Percentiles rank a stretch among this genome's conserved stretches.
Conservation (phyloP, 108 stramenopile species). For the Nannochloropsis gaditana region DNA sequence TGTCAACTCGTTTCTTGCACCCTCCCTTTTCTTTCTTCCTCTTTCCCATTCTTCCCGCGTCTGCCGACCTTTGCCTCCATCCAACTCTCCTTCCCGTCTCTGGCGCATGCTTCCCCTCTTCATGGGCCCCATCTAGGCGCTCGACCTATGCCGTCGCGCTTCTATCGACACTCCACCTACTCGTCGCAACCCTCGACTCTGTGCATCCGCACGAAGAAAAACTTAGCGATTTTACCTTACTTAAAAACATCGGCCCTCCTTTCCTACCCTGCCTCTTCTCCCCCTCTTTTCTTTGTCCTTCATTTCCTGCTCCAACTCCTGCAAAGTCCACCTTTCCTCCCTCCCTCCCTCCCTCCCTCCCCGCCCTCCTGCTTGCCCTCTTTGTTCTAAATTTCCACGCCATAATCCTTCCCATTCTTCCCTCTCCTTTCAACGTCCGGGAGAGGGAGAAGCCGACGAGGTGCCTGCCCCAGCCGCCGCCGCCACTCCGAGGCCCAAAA, state of each 20-base stretch:
- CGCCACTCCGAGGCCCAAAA: background rate
- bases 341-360: slow-evolving; percentile 12
- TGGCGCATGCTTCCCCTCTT: background rate
- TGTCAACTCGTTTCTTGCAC: background rate
- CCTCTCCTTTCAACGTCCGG: background rate
- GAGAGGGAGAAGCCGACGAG: background rate
- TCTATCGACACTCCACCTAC: too few relatives aligned
- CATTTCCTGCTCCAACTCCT: background rate
- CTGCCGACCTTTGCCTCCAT: background rate
- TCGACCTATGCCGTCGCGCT: too few relatives aligned
- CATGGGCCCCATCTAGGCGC: background rate
- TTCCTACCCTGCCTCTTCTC: too few relatives aligned
- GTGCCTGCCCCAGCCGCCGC: background rate
- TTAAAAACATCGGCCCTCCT: too few relatives aligned
- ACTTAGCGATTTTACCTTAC: too few relatives aligned
- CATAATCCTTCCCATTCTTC: too few relatives aligned
- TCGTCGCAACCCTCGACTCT: too few relatives aligned
- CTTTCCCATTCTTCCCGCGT: background rate
- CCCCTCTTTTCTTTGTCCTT: too few relatives aligned
- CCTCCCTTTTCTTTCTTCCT: background rate
- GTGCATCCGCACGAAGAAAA: too few relatives aligned
- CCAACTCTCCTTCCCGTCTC: background rate
- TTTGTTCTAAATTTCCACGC: too few relatives aligned
- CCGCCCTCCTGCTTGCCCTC: too few relatives aligned
- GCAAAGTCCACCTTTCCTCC: background rate